Percentiles rank a stretch among this genome's conserved stretches.
Conservation (phyloP, 2,329 filamentous ascomycete species). For the Claviceps sorghi region DNA sequence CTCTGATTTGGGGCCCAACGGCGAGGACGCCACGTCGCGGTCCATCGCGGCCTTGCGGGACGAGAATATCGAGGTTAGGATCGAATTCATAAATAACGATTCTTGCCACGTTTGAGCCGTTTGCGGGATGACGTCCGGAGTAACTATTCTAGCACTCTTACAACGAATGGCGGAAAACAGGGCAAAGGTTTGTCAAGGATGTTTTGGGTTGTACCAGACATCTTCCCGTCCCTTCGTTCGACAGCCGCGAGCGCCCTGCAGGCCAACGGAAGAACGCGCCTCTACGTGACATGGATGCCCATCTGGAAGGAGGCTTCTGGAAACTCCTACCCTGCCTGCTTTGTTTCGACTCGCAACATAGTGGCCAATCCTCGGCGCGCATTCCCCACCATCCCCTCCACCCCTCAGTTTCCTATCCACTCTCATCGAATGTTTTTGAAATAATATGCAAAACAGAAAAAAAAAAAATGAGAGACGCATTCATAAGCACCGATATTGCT, state of each 20-base stretch:
- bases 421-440: no score
- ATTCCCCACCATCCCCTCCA: background rate
- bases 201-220: background rate
- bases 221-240: background rate
- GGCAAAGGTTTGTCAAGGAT: background rate
- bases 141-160: background rate
- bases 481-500: no score
- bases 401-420: no score
- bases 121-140: background rate
- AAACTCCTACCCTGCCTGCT: background rate
- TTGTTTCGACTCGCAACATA: no score
- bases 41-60: background rate
- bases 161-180: background rate
- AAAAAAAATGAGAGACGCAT: no score
- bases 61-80: slow-evolving; percentile 3
- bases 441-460: no score
- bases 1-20: background rate
- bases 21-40: background rate
- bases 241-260: no score
- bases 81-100: slow-evolving; percentile 1
- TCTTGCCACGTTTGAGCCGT: background rate
- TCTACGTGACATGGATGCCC: background rate
- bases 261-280: no score
- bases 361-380: background rate
- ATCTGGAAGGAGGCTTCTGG: background rate